Conservation (phyloP, 768 basidiomycete species). For the Macrolepiota fuliginosa region DNA sequence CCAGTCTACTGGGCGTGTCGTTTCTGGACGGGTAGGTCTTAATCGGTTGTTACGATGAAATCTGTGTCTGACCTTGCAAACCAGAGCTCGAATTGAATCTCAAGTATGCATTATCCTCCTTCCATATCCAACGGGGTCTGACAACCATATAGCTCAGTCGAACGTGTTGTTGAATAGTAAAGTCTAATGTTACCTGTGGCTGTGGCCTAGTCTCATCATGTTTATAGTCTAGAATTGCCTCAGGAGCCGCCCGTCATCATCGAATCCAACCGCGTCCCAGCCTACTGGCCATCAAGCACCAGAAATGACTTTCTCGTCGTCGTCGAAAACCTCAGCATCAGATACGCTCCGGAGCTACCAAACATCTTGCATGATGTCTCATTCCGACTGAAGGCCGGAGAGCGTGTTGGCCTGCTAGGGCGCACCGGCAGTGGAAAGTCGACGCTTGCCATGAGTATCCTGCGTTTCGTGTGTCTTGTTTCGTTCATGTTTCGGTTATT, state of each 20-base stretch:
- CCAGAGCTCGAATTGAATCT: conserved; percentile 66
- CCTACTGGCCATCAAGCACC: conserved; percentile 72
- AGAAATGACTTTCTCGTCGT: conserved; percentile 46
- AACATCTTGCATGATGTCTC: conserved; percentile 75
- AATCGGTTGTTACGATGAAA: neutral
- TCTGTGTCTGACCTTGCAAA: conserved; percentile 24
- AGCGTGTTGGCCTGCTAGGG: conserved; percentile 78
- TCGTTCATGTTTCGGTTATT: neutral
- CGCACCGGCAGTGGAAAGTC: conserved; percentile 80
- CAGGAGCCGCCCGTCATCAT: conserved; percentile 80
- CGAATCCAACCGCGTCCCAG: conserved; percentile 74
- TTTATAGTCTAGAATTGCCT: conserved; percentile 62
- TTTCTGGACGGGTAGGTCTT: conserved; percentile 40
- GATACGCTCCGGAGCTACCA: conserved; percentile 84
- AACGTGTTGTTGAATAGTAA: conserved; percentile 86
- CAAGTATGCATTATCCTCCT: conserved; percentile 46
- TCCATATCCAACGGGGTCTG: neutral
- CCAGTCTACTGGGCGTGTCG: conserved; percentile 52
- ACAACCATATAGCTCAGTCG: conserved; percentile 61
- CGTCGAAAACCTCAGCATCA: conserved; percentile 76
- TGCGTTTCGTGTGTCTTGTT: conserved; percentile 66
- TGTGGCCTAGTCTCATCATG: neutral
- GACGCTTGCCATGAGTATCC: conserved; percentile 81
- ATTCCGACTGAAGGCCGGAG: conserved; percentile 67
- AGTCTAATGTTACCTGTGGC: conserved; percentile 8